Percentiles rank a stretch among this genome's conserved stretches.
Conservation (phyloP, 345 rosid genomes). For the Salix dunnii region DNA sequence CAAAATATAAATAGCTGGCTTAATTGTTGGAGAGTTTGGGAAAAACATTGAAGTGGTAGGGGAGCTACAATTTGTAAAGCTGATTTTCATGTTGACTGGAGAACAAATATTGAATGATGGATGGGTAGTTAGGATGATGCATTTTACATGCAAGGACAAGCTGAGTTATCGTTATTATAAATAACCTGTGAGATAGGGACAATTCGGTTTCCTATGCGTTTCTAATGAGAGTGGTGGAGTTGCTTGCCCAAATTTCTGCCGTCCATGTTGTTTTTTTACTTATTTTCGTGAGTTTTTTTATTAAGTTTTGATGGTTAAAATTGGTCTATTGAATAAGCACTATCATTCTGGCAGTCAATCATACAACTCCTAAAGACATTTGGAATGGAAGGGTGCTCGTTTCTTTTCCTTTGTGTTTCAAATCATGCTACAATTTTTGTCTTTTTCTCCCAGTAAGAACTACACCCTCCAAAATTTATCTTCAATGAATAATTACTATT, state of each 20-base stretch:
- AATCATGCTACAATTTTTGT: too few relatives aligned
- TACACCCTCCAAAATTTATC: too few relatives aligned
- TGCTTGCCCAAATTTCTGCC: conserved; percentile 4
- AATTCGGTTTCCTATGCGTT: conserved; percentile 8
- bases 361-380: not conserved
- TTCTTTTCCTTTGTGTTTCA: too few relatives aligned
- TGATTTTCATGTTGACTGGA: conserved; percentile 29
- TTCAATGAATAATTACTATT: too few relatives aligned
- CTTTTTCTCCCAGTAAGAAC: too few relatives aligned
- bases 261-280: not conserved
- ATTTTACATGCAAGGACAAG: conserved; percentile 15
- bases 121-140: conserved; percentile 22
- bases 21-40: conserved; percentile 7
- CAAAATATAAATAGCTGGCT: not conserved
- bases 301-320: not conserved
- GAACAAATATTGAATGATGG: conserved; percentile 17
- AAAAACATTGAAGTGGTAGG: not conserved
- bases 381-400: not conserved
- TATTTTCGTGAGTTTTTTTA: not conserved
- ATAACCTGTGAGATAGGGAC: conserved; percentile 26
- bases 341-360: not conserved
- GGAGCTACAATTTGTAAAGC: conserved; percentile 30
- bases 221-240: conserved; percentile 5
- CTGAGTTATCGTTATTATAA: conserved; percentile 17
- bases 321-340: not conserved